Base-by-base conservation (phyloP, 108 stramenopile species). In the Thalassiosira profunda region DNA sequence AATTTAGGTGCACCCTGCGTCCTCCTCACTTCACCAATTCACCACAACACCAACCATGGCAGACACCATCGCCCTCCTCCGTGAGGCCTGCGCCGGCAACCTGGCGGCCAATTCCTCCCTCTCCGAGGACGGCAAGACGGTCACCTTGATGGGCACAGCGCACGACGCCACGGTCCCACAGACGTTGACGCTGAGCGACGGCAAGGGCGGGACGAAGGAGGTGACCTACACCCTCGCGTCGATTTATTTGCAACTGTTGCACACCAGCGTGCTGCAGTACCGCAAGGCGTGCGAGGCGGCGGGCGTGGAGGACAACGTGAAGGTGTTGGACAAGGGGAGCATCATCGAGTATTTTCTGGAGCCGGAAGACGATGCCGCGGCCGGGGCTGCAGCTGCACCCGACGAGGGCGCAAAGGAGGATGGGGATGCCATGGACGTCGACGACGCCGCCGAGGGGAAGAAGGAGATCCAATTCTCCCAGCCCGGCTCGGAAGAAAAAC, bases 251-350 rank as follows among this genome's bases (percentile, higher is more conserved):
- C 87, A 89, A 69, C 67, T 89, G 33, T 7, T 82, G 23, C 65
- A 90, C 61, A 82, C 89, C 1, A 51, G 67, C 74, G 62, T 91
- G n/a, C 23, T 88, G 58, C 66, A 59, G 8, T 94, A 94, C 58
- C 76, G 90, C 56, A 76, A 84, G 40, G 90, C 88, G 1, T 94
- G 93, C 70, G 88, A 88, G 42, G 53, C 71, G 18, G 66, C 86
- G 56, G 59, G 80, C 6, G 90, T 91, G 5, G 65, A 58, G 17
- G 93, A 91, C 71, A 79, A 82, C 0, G 87, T 94, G 58, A 91
- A 90, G 49, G 79, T 88, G 20, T 56, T 73, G 41, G 93, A 94
- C 48, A 88, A 86, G 65, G 45, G 66, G 3, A 67, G 30, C 9
- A 70, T 94, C 10, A 33, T 83, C 1, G 79, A 58, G 15, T 86